These are phyloP conservation scores for Arabidopsis lyrata DNA, from an alignment of 441 rosid species.

Conservation along the genomic window DNA sequence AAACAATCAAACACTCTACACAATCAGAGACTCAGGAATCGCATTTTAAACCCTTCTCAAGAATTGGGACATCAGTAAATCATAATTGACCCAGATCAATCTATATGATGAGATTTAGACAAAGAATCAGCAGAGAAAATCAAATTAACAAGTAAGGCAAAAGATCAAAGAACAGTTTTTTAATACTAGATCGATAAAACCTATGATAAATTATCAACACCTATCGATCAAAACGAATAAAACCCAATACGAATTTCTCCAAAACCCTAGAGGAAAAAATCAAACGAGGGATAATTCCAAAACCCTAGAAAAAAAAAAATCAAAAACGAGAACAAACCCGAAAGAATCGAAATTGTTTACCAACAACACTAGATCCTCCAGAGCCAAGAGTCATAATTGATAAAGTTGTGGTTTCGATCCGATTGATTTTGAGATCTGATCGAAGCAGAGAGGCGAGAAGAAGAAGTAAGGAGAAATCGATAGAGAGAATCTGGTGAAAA, in stretches of 20 bases:
- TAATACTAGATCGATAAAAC: conserved; percentile 25
- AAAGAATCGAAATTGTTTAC: conserved; percentile 49
- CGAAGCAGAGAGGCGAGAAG: conserved; percentile 2
- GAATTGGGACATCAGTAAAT: conserved; percentile 3
- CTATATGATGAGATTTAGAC: not conserved
- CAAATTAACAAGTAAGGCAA: not conserved
- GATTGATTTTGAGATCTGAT: conserved; percentile 52
- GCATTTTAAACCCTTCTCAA: not conserved
- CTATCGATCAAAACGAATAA: conserved; percentile 13
- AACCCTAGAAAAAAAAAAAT: conserved; percentile 32
- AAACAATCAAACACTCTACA: not conserved
- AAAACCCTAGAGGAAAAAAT: conserved; percentile 5
- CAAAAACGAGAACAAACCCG: conserved; percentile 21
- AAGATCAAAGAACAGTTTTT: not conserved
- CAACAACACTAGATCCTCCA: conserved; percentile 98
- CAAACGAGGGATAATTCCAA: conserved; percentile 6
- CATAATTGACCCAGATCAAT: conserved; percentile 10
- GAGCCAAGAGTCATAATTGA: conserved; percentile 92
- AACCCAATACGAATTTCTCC: conserved; percentile 16
- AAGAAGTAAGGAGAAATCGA: conserved; percentile 17
- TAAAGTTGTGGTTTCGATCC: conserved; percentile 32
- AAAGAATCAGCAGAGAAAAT: not conserved
- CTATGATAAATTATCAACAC: not conserved
- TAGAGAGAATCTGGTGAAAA: conserved; percentile 25
- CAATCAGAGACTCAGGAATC: not conserved